Evolutionary conservation across 1,284 basidiomycete genomes (phyloP).

Genomic region (Xerocomus cyaneibrunnescens): DNA sequence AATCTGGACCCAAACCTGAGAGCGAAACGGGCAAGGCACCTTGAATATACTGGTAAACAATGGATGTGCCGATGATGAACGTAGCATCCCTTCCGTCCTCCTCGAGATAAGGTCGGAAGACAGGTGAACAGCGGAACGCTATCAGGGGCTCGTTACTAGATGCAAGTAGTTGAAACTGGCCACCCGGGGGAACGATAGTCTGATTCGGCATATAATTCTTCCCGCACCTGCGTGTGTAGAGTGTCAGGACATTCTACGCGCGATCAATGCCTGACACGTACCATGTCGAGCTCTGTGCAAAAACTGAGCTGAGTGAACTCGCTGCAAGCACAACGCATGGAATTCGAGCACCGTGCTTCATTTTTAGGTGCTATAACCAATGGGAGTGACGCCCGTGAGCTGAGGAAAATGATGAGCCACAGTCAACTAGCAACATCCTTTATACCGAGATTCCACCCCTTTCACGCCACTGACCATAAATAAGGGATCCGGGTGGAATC

Average conservation of each 20-base stretch:
- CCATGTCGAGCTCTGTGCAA: slow-evolving; percentile 29
- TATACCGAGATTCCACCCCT: too few species aligned
- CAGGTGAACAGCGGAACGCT: slow-evolving; percentile 65
- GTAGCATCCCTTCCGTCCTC: slow-evolving; percentile 43
- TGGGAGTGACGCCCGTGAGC: too few species aligned
- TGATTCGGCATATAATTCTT: slow-evolving; percentile 60
- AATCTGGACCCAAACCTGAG: slow-evolving; percentile 24
- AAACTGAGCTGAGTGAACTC: not conserved
- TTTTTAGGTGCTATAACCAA: slow-evolving; percentile 1
- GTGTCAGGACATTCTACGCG: not conserved
- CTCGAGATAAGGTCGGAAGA: slow-evolving; percentile 65
- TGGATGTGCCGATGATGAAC: slow-evolving; percentile 58
- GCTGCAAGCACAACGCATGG: slow-evolving; percentile 4
- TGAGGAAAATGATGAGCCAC: too few species aligned
- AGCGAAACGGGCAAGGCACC: slow-evolving; percentile 49
- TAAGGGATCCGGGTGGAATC: too few species aligned
- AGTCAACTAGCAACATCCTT: too few species aligned
- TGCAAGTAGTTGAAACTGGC: slow-evolving; percentile 55
- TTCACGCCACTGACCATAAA: too few species aligned
- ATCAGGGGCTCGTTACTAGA: slow-evolving; percentile 53
- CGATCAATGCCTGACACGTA: slow-evolving; percentile 1
- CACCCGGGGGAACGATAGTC: slow-evolving; percentile 55
- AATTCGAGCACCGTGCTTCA: slow-evolving; percentile 9
- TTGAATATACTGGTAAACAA: slow-evolving; percentile 50
- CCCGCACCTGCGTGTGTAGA: slow-evolving; percentile 50